Evolutionary conservation across 495 filamentous ascomycete genomes (phyloP), one percentile per base, ranked within the genome.

Genomic region (Astrothelium subdiscretum): DNA sequence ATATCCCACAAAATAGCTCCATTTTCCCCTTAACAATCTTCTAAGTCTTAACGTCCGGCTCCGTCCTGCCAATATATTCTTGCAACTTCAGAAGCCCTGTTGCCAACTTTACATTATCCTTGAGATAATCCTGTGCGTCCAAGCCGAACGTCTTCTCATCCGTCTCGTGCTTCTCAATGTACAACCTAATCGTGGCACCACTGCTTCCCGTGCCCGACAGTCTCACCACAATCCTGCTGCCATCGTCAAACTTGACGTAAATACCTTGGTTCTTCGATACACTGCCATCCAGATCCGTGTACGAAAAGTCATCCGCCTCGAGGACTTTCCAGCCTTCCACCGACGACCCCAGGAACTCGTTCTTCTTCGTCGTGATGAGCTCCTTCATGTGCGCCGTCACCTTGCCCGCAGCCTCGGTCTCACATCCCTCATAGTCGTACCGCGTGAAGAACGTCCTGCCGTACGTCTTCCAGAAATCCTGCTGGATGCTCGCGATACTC

Each of bases 361-460:
- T 78, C 64, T 91, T 86, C 71, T 88, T 83, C 12, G 83, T 82
- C 57, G 79, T 79, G 69, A 88, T 82, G 59, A 84, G 74, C 66
- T 81, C 81, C 60, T 85, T 81, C 65, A 98, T 77, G 42, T 86
- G 85, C 62, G 81, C 85, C 48, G 95, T 85, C 44, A 98, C 83
- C 77, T 91, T 90, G 77, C 88, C 89, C 31, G 95, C 95, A 58
- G 89, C 92, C 2, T 90, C 89, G 62, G 84, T 86, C 74, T 95
- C 89, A 64, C 95, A 91, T 63, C 92, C 85, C 77, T 98, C 94
- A 77, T 94, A 98, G 76, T 98, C 94, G 75, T 96, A 97, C 54
- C 94, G 90, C 31, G 94, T 98, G 83, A 98, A 98, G 82, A 97
- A 98, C 22, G 92, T 96, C 44, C 94, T 89, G 66, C 94, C 94